These are phyloP conservation scores for Hanseniaspora pseudoguilliermondii DNA, from an alignment of 805 yeast genomes.

Conservation along the genomic window DNA sequence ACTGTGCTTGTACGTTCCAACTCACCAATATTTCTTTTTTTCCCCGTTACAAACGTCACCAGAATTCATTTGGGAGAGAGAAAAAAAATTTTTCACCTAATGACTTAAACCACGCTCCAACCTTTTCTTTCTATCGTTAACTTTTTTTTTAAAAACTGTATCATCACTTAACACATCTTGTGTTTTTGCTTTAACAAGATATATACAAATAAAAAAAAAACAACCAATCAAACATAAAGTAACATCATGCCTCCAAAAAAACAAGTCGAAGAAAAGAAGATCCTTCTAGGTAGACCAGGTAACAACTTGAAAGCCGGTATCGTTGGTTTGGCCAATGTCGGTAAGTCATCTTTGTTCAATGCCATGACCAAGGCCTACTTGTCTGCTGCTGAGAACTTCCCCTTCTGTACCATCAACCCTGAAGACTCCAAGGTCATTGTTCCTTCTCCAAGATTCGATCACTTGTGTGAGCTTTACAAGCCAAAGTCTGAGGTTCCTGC, in stretches of 20 bases:
- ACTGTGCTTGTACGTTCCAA: too few species aligned
- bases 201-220: too few species aligned
- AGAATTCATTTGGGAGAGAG: too few species aligned
- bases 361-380: constrained; percentile 60
- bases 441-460: constrained; percentile 80
- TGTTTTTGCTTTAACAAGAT: too few species aligned
- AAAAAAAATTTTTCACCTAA: too few species aligned
- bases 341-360: constrained; percentile 70
- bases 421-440: constrained; percentile 95
- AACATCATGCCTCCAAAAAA: constrained; percentile 31
- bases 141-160: too few species aligned
- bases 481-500: constrained; percentile 88
- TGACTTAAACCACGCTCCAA: too few species aligned
- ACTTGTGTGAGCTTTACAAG: constrained; percentile 54
- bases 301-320: constrained; percentile 41
- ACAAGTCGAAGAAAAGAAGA: constrained; percentile 43
- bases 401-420: constrained; percentile 85
- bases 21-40: too few species aligned
- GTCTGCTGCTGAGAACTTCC: constrained; percentile 69
- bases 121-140: too few species aligned
- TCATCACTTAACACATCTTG: too few species aligned
- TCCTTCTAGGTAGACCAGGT: constrained; percentile 75
- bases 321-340: constrained; percentile 72
- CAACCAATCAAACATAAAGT: too few species aligned
- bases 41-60: too few species aligned